Conservation (phyloP, 2,329 filamentous ascomycete genomes). For the Fusarium austroafricanum region DNA sequence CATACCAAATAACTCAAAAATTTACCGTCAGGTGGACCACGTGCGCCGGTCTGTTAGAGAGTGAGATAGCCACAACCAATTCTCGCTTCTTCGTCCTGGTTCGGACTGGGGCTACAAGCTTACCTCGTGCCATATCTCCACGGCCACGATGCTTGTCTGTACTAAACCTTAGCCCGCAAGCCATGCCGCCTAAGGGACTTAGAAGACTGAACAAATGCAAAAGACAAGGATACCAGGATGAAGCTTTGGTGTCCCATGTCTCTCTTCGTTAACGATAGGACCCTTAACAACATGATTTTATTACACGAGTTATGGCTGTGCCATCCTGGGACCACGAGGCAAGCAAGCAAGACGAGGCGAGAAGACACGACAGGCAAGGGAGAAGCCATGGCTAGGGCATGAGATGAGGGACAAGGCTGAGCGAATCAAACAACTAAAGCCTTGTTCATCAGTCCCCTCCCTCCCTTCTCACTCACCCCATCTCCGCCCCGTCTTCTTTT, state of each 20-base stretch:
- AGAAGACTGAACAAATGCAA: slow-evolving; percentile 27
- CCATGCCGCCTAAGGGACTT: slow-evolving; percentile 31
- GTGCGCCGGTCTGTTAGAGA: slow-evolving; percentile 28
- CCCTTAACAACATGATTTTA: slow-evolving; percentile 31
- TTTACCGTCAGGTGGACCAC: slow-evolving; percentile 19
- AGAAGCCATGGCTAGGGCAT: slow-evolving; percentile 26
- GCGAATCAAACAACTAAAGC: slow-evolving; percentile 39
- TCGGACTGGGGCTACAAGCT: slow-evolving; percentile 19
- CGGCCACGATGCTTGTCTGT: slow-evolving; percentile 33
- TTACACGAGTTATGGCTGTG: slow-evolving; percentile 30
- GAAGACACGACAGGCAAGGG: slow-evolving; percentile 32
- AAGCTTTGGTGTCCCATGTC: slow-evolving; percentile 22
- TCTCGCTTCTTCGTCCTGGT: slow-evolving; percentile 16
- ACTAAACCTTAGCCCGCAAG: slow-evolving; percentile 37
- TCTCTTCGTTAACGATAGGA: slow-evolving; percentile 28
- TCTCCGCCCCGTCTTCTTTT: slow-evolving; percentile 24
- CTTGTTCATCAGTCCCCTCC: slow-evolving; percentile 32
- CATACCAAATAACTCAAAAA: slow-evolving; percentile 26
- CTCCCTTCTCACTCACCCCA: slow-evolving; percentile 34
- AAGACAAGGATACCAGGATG: slow-evolving; percentile 23
- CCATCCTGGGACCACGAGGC: slow-evolving; percentile 44
- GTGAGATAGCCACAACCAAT: slow-evolving; percentile 17
- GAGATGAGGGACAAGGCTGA: slow-evolving; percentile 42
- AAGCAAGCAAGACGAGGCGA: slow-evolving; percentile 38
- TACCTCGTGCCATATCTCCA: slow-evolving; percentile 26